Percentiles rank a stretch among this genome's conserved stretches.
phyloP scores from a whole-genome alignment of 139 green algal species.

The Asterochloris erici region DNA sequence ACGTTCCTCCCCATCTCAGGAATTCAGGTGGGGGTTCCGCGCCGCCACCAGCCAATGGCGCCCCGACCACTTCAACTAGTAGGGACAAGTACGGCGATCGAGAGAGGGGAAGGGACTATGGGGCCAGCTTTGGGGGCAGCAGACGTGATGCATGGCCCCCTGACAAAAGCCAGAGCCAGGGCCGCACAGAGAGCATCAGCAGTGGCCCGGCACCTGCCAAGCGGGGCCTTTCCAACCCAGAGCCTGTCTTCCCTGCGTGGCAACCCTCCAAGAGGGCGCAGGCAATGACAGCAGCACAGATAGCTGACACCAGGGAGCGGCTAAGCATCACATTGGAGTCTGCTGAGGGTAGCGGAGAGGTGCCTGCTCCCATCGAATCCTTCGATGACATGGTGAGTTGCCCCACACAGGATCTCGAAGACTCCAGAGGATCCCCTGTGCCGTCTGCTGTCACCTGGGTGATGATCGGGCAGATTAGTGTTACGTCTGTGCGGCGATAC shows the following conservation, averaged over 20 bases:
- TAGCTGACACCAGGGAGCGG: constrained; percentile 62
- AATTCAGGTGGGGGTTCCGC: constrained; percentile 9
- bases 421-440: too few relatives aligned
- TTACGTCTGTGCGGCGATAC: too few relatives aligned
- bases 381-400: constrained; percentile 74
- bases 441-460: too few relatives aligned
- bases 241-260: constrained; percentile 12
- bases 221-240: not conserved
- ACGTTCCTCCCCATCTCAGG: constrained; percentile 53
- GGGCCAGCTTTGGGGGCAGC: constrained; percentile 7
- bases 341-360: constrained; percentile 45
- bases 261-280: constrained; percentile 12
- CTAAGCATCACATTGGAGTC: constrained; percentile 64
- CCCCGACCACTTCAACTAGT: not conserved
- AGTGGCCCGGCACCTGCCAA: not conserved
- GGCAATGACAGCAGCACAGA: constrained; percentile 26
- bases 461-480: too few relatives aligned
- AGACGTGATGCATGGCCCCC: not conserved
- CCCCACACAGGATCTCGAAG: too few relatives aligned
- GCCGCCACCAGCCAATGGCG: constrained; percentile 1
- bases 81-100: not conserved
- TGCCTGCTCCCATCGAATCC: constrained; percentile 57
- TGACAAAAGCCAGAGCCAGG: not conserved
- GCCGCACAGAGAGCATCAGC: not conserved
- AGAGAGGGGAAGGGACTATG: constrained; percentile 7